Evolutionary conservation across 768 basidiomycete genomes (phyloP).

Genomic region (Pisolithus orientalis): DNA sequence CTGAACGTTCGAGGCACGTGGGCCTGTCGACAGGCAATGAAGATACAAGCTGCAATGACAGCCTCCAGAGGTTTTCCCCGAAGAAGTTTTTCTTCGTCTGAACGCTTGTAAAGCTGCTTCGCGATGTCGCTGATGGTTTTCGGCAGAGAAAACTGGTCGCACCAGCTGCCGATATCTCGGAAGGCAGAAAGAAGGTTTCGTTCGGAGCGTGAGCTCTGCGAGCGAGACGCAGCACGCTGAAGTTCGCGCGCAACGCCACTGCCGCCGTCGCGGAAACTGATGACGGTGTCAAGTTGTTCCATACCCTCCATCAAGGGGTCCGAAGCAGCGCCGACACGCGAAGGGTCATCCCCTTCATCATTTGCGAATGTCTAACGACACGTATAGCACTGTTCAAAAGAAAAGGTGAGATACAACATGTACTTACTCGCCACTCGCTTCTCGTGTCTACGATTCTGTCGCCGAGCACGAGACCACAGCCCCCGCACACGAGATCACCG

Average conservation of each 20-base stretch:
- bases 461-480: slow-evolving; percentile 90
- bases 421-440: slow-evolving; percentile 93
- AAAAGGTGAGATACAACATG: slow-evolving; percentile 7
- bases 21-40: slow-evolving; percentile 93
- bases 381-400: slow-evolving; percentile 14
- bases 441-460: slow-evolving; percentile 96
- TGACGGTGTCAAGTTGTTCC: slow-evolving; percentile 91
- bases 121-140: slow-evolving; percentile 94
- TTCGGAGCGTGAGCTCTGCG: slow-evolving; percentile 72
- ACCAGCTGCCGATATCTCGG: slow-evolving; percentile 88
- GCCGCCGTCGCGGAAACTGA: slow-evolving; percentile 93
- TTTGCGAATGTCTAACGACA: slow-evolving; percentile 91
- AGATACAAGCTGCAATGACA: slow-evolving; percentile 95
- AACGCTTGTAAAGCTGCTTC: slow-evolving; percentile 95
- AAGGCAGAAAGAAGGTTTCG: slow-evolving; percentile 85
- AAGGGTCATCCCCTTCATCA: slow-evolving; percentile 98
- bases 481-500: slow-evolving; percentile 94
- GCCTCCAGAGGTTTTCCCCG: slow-evolving; percentile 90
- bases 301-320: slow-evolving; percentile 92
- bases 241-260: slow-evolving; percentile 88
- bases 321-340: slow-evolving; percentile 95
- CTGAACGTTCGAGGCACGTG: slow-evolving; percentile 95
- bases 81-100: slow-evolving; percentile 90
- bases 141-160: slow-evolving; percentile 91
- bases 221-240: slow-evolving; percentile 85